Conservation (phyloP, 208 protist genomes). For the Leishmania martiniquensis region DNA sequence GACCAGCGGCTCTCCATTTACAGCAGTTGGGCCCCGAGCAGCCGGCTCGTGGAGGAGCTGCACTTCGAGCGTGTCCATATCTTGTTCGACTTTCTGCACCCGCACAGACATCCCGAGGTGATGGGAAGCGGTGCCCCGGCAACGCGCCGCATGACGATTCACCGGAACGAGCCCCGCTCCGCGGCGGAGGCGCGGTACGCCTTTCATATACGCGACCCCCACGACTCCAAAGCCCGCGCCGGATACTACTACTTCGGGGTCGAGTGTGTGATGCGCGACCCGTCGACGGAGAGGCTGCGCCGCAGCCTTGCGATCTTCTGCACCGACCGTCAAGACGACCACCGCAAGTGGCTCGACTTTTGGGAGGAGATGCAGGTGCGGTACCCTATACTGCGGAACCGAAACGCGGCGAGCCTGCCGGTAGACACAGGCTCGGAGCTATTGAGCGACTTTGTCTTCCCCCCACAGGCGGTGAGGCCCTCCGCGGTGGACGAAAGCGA, state of each 20-base stretch:
- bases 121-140: neutral
- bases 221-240: neutral
- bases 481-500: neutral
- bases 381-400: slow-evolving; percentile 29
- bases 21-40: slow-evolving; percentile 37
- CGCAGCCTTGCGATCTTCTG: slow-evolving; percentile 48
- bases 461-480: neutral
- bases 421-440: slow-evolving; percentile 10
- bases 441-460: slow-evolving; percentile 19
- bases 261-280: slow-evolving; percentile 31
- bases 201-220: slow-evolving; percentile 21
- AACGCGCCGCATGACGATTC: slow-evolving; percentile 25
- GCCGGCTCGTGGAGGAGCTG: slow-evolving; percentile 42
- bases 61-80: slow-evolving; percentile 52
- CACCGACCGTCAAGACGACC: slow-evolving; percentile 44
- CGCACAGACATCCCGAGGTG: slow-evolving; percentile 32
- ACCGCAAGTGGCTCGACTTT: slow-evolving; percentile 47
- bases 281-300: slow-evolving; percentile 10
- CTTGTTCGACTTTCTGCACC: slow-evolving; percentile 52
- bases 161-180: slow-evolving; percentile 11
- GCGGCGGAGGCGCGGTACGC: slow-evolving; percentile 6
- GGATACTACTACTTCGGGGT: slow-evolving; percentile 68
- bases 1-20: slow-evolving; percentile 47
- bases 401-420: slow-evolving; percentile 4
- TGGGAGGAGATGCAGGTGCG: slow-evolving; percentile 42